These are phyloP conservation scores for Herpomyces periplanetae DNA, from an alignment of 2,329 filamentous ascomycete genomes.

Conservation along the genomic window DNA sequence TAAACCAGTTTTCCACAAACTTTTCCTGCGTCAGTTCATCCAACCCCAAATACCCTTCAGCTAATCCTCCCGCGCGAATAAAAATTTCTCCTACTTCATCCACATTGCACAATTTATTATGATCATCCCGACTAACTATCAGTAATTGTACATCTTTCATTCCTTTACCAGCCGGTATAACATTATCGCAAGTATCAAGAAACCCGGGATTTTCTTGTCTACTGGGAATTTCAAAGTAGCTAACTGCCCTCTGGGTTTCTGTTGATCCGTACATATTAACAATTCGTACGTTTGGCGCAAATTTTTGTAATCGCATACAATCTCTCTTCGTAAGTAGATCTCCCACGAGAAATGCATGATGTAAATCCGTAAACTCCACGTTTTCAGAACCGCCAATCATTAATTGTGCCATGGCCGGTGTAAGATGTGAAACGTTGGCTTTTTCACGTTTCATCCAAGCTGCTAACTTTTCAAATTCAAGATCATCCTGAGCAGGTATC, in stretches of 20 bases:
- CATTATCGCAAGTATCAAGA: conserved; percentile 24
- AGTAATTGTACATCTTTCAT: conserved; percentile 68
- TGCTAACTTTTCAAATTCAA: conserved; percentile 42
- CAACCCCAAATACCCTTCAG: conserved; percentile 31
- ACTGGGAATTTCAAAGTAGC: conserved; percentile 38
- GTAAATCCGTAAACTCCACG: conserved; percentile 33
- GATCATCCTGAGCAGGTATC: conserved; percentile 41
- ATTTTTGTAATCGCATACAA: conserved; percentile 28
- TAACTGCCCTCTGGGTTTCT: conserved; percentile 42
- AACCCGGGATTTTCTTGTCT: conserved; percentile 19
- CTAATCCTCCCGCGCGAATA: conserved; percentile 39
- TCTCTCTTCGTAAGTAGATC: conserved; percentile 59
- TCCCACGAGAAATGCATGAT: conserved; percentile 56
- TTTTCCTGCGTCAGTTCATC: conserved; percentile 26
- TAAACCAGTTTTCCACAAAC: conserved; percentile 55
- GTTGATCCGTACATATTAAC: conserved; percentile 68
- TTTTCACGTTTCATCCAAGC: conserved; percentile 50
- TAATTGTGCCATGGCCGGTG: conserved; percentile 85
- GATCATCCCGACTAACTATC: conserved; percentile 29
- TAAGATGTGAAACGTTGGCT: conserved; percentile 50
- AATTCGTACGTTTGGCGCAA: conserved; percentile 34
- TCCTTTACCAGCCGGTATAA: conserved; percentile 42
- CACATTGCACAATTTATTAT: conserved; percentile 27
- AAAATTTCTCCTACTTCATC: conserved; percentile 58
- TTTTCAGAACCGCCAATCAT: conserved; percentile 48